phyloP scores from a whole-genome alignment of 75 land plant genomes.

The Picea sitchensis region DNA sequence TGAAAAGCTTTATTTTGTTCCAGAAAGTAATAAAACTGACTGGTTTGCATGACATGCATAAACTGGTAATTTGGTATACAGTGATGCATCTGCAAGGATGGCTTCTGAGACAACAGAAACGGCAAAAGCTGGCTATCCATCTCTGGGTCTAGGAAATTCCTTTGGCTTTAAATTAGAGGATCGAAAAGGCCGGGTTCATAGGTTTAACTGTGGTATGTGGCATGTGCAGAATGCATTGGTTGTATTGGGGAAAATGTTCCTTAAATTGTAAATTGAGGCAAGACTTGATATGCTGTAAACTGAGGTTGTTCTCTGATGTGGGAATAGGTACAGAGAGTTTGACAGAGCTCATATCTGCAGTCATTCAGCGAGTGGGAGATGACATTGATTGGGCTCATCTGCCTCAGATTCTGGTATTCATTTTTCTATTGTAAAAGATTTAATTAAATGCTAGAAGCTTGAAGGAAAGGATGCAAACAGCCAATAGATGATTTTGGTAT shows the following conservation, averaged over 20 bases:
- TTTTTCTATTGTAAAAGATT: background rate
- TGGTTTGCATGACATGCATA: background rate
- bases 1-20: background rate
- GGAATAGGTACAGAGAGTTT: conserved; percentile 67
- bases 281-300: background rate
- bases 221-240: background rate
- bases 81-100: conserved; percentile 52
- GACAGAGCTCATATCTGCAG: conserved; percentile 64
- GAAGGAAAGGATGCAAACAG: no score
- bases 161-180: conserved; percentile 71
- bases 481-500: background rate
- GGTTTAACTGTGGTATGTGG: conserved; percentile 61
- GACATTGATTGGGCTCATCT: conserved; percentile 58
- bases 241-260: conserved; percentile 2
- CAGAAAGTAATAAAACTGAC: background rate
- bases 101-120: conserved; percentile 52
- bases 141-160: conserved; percentile 18
- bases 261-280: background rate
- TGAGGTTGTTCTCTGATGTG: background rate
- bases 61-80: conserved; percentile 15
- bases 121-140: conserved; percentile 30
- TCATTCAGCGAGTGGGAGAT: conserved; percentile 72
- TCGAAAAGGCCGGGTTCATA: conserved; percentile 61
- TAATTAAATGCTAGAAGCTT: background rate
- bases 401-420: conserved; percentile 73